Percentiles rank a stretch among this genome's conserved stretches.
phyloP scores from a whole-genome alignment of 2,329 filamentous ascomycete genomes.

The Xenosphaeropsis pyriputrescens region DNA sequence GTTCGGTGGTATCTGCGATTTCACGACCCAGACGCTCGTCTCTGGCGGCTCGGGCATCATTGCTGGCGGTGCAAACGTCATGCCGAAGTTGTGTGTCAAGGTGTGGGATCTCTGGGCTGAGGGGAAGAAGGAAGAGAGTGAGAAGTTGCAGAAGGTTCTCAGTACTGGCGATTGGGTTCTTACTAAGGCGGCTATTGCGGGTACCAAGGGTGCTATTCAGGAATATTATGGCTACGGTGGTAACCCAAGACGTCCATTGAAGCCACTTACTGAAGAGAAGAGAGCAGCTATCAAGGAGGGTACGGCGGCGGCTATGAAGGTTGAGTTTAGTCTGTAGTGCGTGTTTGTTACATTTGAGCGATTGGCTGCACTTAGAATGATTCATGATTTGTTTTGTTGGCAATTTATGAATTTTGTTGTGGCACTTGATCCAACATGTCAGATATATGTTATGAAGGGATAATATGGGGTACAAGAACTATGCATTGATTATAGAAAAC shows the following conservation, averaged over 20 bases:
- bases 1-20: conserved; percentile 79
- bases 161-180: conserved; percentile 70
- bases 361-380: too few relatives aligned
- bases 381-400: too few relatives aligned
- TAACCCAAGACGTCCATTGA: conserved; percentile 57
- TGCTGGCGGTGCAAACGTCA: conserved; percentile 71
- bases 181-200: conserved; percentile 70
- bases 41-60: conserved; percentile 75
- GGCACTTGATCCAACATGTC: too few relatives aligned
- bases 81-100: conserved; percentile 67
- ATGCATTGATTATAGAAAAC: too few relatives aligned
- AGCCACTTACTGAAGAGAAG: conserved; percentile 44
- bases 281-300: conserved; percentile 37
- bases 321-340: conserved; percentile 32
- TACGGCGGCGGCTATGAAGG: conserved; percentile 47
- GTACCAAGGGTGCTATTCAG: conserved; percentile 75
- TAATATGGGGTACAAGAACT: too few relatives aligned
- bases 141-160: conserved; percentile 62
- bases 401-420: too few relatives aligned
- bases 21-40: conserved; percentile 67
- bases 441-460: too few relatives aligned
- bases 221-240: conserved; percentile 72
- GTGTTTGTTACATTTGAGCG: too few relatives aligned
- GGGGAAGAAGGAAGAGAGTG: conserved; percentile 62
- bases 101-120: conserved; percentile 64